Conservation (phyloP, 257 asterid species). For the Solanum tarapatanum region DNA sequence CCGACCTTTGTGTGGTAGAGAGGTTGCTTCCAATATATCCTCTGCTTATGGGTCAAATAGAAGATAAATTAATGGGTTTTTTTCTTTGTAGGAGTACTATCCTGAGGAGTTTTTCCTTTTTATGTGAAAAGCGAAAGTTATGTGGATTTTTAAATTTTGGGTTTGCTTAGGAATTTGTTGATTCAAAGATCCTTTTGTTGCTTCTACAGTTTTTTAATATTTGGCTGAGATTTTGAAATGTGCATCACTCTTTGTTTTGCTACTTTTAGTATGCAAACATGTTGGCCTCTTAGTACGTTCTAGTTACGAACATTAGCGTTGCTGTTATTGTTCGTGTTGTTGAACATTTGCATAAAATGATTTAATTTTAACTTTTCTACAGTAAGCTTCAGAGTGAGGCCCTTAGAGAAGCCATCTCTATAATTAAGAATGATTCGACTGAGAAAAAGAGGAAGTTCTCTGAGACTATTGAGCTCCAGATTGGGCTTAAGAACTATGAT, state of each 20-base stretch:
- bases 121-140: background rate
- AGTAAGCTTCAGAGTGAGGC: slow-evolving; percentile 17
- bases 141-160: background rate
- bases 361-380: background rate
- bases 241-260: background rate
- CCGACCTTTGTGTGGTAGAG: background rate
- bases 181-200: background rate
- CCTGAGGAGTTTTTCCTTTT: background rate
- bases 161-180: background rate
- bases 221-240: background rate
- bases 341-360: background rate
- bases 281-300: background rate
- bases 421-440: background rate
- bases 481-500: slow-evolving; percentile 12
- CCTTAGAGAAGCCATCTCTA: slow-evolving; percentile 10
- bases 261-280: background rate
- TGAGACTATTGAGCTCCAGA: slow-evolving; percentile 1
- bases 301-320: background rate
- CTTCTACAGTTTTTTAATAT: background rate
- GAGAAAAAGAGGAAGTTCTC: slow-evolving; percentile 8
- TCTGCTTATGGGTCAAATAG: background rate
- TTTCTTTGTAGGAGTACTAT: background rate
- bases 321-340: background rate
- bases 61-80: background rate
- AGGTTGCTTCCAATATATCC: background rate